A percentile compares a stretch with the other conserved stretches of the same genome.
phyloP scores from a whole-genome alignment of 2,329 filamentous ascomycete species.

The Penicillium sp. region DNA sequence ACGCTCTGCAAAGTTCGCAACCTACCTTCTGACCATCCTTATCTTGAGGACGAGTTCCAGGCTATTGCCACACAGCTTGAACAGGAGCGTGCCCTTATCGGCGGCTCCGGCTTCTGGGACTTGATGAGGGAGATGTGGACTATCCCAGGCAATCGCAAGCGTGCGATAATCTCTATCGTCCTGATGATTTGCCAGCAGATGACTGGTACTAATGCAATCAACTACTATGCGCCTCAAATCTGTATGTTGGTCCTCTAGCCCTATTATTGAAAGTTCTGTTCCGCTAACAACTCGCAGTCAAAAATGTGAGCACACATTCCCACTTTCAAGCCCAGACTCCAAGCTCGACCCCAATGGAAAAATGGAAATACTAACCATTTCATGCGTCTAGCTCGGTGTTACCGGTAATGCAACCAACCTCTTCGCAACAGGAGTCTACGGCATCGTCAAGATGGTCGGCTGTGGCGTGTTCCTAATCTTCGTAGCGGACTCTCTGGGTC shows the following conservation, averaged over 20 bases:
- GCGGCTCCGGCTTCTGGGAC: constrained; percentile 52
- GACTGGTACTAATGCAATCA: constrained; percentile 56
- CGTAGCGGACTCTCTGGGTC: constrained; percentile 65
- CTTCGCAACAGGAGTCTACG: constrained; percentile 71
- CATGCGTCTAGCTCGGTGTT: constrained; percentile 56
- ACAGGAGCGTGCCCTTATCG: constrained; percentile 56
- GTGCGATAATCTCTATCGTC: constrained; percentile 53
- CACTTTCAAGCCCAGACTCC: background rate
- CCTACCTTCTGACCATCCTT: constrained; percentile 51
- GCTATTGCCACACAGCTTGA: constrained; percentile 62
- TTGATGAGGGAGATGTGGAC: constrained; percentile 62
- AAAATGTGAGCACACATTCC: constrained; percentile 17
- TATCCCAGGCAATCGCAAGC: constrained; percentile 52
- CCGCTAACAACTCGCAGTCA: constrained; percentile 15
- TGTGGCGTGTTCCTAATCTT: constrained; percentile 64
- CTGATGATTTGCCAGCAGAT: constrained; percentile 55
- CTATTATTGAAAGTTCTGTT: no score
- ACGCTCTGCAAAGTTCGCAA: constrained; percentile 58
- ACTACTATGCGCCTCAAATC: constrained; percentile 68
- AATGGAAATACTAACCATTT: background rate
- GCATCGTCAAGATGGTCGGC: constrained; percentile 64
- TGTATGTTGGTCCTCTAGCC: constrained; percentile 45
- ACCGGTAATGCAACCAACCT: constrained; percentile 55
- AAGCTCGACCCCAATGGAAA: background rate
- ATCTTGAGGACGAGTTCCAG: constrained; percentile 57